These are phyloP conservation scores for Cyberlindnera misumaiensis DNA, from an alignment of 805 yeast species.

Conservation along the genomic window DNA sequence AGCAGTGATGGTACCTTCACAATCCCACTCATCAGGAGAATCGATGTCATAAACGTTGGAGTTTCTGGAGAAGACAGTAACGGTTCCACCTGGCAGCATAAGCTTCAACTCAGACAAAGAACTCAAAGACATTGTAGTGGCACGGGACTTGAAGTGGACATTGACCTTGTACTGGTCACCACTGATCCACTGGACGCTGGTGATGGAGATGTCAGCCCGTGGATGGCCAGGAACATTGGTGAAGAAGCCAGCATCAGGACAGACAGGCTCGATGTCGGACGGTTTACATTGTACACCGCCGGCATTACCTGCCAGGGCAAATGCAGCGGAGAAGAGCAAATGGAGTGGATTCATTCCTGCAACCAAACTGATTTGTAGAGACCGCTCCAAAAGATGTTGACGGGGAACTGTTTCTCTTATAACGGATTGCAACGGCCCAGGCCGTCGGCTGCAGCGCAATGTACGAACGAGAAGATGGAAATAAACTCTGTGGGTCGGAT, in stretches of 20 bases:
- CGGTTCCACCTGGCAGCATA: neutral
- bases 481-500: no score
- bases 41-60: neutral
- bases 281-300: no score
- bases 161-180: neutral
- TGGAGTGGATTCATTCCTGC: no score
- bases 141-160: neutral
- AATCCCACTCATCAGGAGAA: neutral
- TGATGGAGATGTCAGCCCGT: constrained; percentile 1
- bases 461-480: no score
- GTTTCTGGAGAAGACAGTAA: neutral
- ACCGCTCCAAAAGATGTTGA: no score
- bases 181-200: neutral
- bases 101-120: neutral
- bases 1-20: neutral
- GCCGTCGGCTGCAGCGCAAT: no score
- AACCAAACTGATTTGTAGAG: no score
- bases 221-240: neutral
- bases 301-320: no score
- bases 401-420: no score
- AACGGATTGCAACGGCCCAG: no score
- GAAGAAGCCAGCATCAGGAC: neutral
- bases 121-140: neutral
- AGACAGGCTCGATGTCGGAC: neutral
- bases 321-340: no score